phyloP scores from a whole-genome alignment of 1,139 yeast species.

The Pichia sp. region DNA sequence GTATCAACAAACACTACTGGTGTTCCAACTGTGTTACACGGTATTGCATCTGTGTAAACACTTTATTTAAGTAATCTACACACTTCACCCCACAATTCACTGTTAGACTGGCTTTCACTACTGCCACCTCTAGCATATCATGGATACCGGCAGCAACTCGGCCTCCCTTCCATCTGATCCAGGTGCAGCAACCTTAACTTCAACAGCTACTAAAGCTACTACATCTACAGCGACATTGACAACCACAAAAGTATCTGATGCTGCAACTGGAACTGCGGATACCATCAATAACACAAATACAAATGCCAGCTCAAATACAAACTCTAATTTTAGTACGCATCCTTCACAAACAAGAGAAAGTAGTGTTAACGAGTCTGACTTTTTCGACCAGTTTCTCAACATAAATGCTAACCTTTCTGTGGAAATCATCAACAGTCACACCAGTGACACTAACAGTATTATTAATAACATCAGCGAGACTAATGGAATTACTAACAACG shows the following conservation, averaged over 20 bases:
- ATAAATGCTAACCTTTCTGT: not conserved
- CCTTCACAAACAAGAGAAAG: not conserved
- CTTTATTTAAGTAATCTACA: too few relatives aligned
- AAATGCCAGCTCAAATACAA: too few relatives aligned
- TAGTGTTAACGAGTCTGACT: not conserved
- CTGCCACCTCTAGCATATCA: not conserved
- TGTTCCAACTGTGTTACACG: too few relatives aligned
- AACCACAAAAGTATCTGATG: not conserved
- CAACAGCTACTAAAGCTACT: not conserved
- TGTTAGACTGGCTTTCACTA: not conserved
- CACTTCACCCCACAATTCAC: too few relatives aligned
- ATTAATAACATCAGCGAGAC: too few relatives aligned
- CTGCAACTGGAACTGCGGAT: too few relatives aligned
- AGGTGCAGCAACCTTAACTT: not conserved
- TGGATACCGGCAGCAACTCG: not conserved
- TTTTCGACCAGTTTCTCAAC: conserved; percentile 3
- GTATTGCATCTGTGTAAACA: too few relatives aligned
- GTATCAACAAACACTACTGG: too few relatives aligned
- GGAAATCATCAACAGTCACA: too few relatives aligned
- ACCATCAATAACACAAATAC: too few relatives aligned
- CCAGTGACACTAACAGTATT: not conserved
- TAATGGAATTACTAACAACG: too few relatives aligned
- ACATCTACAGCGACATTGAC: not conserved
- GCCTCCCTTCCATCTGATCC: not conserved
- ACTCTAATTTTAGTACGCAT: too few relatives aligned